Percentiles rank a stretch among this genome's conserved stretches.
phyloP scores from a whole-genome alignment of 169 alveolate genomes.

The Plasmodium ovale region DNA sequence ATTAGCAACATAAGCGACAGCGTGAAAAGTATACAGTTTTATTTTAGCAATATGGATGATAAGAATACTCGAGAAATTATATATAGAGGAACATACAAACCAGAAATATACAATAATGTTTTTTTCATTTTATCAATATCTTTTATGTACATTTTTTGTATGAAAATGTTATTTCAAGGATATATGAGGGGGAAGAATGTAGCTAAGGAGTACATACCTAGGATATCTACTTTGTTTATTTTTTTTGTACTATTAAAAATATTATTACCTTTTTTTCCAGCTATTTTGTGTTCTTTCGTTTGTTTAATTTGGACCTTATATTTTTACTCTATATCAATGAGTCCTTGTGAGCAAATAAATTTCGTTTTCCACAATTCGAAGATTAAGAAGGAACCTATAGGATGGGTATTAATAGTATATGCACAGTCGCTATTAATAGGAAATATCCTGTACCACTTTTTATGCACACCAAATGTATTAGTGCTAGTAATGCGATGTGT shows the following conservation, averaged over 20 bases:
- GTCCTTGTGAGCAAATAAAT: slow-evolving; percentile 20
- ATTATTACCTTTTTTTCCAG: slow-evolving; percentile 7
- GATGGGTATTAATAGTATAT: slow-evolving; percentile 65
- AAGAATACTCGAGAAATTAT: slow-evolving; percentile 5
- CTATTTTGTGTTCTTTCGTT: slow-evolving; percentile 28
- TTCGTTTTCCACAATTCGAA: slow-evolving; percentile 7
- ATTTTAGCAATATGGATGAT: slow-evolving; percentile 15
- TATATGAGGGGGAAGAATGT: slow-evolving; percentile 30
- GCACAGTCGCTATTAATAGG: slow-evolving; percentile 54
- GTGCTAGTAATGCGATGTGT: neutral
- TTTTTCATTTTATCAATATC: slow-evolving; percentile 26
- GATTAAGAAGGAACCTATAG: slow-evolving; percentile 63
- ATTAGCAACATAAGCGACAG: slow-evolving; percentile 30
- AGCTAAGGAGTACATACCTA: slow-evolving; percentile 55
- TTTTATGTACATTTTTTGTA: slow-evolving; percentile 46
- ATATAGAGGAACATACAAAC: slow-evolving; percentile 37
- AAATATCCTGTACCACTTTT: slow-evolving; percentile 44
- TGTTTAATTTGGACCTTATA: slow-evolving; percentile 55
- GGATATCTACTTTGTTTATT: slow-evolving; percentile 41
- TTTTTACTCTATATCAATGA: slow-evolving; percentile 62
- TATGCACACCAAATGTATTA: slow-evolving; percentile 25
- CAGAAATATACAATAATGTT: slow-evolving; percentile 39
- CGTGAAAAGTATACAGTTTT: slow-evolving; percentile 7
- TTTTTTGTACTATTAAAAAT: slow-evolving; percentile 54
- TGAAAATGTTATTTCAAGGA: slow-evolving; percentile 38